These are phyloP conservation scores for Aaosphaeria pasadenensis DNA, from an alignment of 2,329 filamentous ascomycete species.

Conservation along the genomic window DNA sequence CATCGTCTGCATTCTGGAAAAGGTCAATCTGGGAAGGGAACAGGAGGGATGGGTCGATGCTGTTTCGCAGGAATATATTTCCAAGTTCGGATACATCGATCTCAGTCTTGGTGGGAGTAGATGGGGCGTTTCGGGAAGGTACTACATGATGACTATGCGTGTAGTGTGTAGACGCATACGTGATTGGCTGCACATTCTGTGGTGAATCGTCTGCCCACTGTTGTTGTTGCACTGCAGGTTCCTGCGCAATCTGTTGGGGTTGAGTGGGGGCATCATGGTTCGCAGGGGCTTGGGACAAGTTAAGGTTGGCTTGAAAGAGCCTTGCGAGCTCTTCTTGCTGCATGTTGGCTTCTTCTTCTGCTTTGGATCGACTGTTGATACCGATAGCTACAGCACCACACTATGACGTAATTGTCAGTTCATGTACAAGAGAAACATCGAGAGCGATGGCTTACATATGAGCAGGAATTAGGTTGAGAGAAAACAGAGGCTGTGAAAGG, in stretches of 20 bases:
- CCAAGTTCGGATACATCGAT: constrained; percentile 46
- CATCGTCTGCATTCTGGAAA: constrained; percentile 70
- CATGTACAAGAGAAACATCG: constrained; percentile 1
- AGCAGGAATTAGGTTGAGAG: constrained; percentile 44
- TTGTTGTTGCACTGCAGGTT: constrained; percentile 20
- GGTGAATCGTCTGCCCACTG: not conserved
- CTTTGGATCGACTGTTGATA: constrained; percentile 39
- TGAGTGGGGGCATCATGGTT: constrained; percentile 1
- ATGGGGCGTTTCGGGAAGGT: constrained; percentile 29
- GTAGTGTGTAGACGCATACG: constrained; percentile 81
- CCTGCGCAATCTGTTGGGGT: constrained; percentile 60
- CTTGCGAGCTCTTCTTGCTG: constrained; percentile 78
- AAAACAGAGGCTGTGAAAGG: constrained; percentile 43
- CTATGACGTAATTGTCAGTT: constrained; percentile 41
- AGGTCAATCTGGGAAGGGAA: constrained; percentile 74
- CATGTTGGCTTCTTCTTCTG: constrained; percentile 42
- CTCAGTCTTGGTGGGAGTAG: constrained; percentile 19
- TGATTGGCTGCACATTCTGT: constrained; percentile 47
- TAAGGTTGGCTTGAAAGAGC: constrained; percentile 75
- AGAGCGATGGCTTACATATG: constrained; percentile 40
- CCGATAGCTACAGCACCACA: constrained; percentile 42
- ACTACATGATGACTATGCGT: constrained; percentile 71
- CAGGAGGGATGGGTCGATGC: constrained; percentile 67
- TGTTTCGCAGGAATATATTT: constrained; percentile 60
- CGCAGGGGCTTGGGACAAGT: constrained; percentile 45